A percentile compares a stretch with the other conserved stretches of the same genome.
phyloP scores from a whole-genome alignment of 2,329 filamentous ascomycete species.

The Colletotrichum tropicicola region DNA sequence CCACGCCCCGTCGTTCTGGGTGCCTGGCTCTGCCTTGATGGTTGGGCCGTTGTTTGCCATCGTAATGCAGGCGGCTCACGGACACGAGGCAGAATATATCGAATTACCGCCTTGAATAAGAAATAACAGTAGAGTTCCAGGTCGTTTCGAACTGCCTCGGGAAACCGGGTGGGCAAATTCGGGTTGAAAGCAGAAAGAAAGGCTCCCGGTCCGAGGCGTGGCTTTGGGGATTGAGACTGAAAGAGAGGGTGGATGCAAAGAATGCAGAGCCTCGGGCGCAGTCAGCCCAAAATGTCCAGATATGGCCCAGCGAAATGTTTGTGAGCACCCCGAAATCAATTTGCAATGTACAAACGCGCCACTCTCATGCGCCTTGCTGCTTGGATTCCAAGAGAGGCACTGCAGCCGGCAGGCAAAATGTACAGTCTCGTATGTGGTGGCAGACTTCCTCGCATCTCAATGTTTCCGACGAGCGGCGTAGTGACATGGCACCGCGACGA shows the following conservation, averaged over 20 bases:
- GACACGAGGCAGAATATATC: background rate
- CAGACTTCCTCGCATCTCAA: background rate
- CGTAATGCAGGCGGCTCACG: background rate
- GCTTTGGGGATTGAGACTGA: background rate
- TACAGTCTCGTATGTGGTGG: background rate
- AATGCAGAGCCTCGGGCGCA: constrained; percentile 1
- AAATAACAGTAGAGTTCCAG: background rate
- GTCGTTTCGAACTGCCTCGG: background rate
- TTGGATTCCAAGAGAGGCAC: constrained; percentile 4
- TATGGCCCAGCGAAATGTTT: constrained; percentile 14
- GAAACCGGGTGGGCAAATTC: background rate
- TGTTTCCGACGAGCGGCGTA: background rate
- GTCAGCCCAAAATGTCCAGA: background rate
- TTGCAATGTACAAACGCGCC: constrained; percentile 10
- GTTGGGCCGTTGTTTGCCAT: constrained; percentile 27
- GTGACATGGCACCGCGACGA: background rate
- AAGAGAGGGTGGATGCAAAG: background rate
- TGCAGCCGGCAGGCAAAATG: background rate
- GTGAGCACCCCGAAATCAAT: background rate
- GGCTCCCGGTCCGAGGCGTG: background rate
- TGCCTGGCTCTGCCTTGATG: constrained; percentile 6
- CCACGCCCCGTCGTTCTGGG: constrained; percentile 43
- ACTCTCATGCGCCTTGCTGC: constrained; percentile 5
- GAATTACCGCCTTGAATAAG: background rate
- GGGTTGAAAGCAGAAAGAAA: background rate